Evolutionary conservation across 345 rosid species (phyloP).

Genomic region (Boechera stricta): DNA sequence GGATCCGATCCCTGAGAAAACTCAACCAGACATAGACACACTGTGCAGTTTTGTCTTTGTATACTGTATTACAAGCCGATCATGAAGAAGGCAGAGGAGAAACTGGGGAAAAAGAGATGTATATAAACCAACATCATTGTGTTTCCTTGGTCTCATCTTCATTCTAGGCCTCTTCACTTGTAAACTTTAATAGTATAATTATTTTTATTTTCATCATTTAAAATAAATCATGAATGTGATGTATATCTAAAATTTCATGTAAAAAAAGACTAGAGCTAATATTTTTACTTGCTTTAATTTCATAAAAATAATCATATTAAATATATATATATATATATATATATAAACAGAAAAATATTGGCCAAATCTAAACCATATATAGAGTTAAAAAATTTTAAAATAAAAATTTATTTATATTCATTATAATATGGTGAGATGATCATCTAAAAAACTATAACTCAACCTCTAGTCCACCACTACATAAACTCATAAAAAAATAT

Average conservation of each 20-base stretch:
- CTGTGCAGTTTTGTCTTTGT: conserved; percentile 27
- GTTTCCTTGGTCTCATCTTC: conserved; percentile 52
- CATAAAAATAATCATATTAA: neutral
- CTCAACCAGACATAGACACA: conserved; percentile 26
- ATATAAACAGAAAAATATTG: neutral
- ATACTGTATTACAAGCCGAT: conserved; percentile 5
- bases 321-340: neutral
- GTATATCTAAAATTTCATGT: neutral
- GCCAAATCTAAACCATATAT: neutral
- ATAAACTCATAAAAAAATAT: neutral
- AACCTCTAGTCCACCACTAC: neutral
- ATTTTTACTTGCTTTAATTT: neutral
- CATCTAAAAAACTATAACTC: neutral
- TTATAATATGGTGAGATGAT: neutral
- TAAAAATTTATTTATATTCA: neutral
- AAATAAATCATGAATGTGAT: too few relatives aligned
- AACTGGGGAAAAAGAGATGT: neutral
- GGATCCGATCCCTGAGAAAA: conserved; percentile 33
- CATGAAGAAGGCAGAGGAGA: conserved; percentile 13
- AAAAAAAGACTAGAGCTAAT: neutral
- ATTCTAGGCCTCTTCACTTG: conserved; percentile 57
- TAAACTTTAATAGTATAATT: neutral
- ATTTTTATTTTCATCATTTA: neutral
- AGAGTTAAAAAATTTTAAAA: neutral
- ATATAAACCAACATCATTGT: conserved; percentile 39